Base-by-base conservation (phyloP, 106 monocot genomes). In the Apostasia ramifera region DNA sequence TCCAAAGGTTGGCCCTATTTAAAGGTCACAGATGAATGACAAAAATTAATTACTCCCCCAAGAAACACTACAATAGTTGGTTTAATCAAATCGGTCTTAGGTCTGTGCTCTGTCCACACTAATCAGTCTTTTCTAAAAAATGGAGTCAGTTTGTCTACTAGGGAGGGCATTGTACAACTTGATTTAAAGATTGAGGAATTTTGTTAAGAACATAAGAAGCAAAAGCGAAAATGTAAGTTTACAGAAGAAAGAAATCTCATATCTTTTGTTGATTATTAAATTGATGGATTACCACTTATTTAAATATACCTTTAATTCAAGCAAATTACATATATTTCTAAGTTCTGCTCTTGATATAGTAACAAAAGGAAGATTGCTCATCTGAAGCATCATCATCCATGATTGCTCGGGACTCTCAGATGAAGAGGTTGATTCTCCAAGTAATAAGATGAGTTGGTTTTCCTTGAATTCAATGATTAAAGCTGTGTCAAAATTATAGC, bases 331-430 rank as follows among this genome's bases (percentile, higher is more conserved):
- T 8, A 73, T 8, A 50, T 82, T 74, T 47, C 66, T 42, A 70
- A 60, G 37, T 40, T 45, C 40, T 44, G 40, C 64, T 70, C 48
- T 76, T 77, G 88, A 71, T 63, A 95, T 57, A 76, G 86, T 47
- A 39, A 66, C 11, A 70, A 92, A 97, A 53, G 83, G 73, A 68
- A 87, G 79, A 65, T 72, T 77, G 61, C 56, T 74, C 55, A 68
- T 73, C 69, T 83, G 80, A 51, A 97, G 15, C 92, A 97, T 83
- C 80, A 87, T 87, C 82, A 97, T 89, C 71, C 65, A 85, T 45
- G 97, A 86, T 61, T 72, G 82, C 55, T 62, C 86, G 49, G 81
- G 69, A 68, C 38, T 79, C 65, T 89, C 92, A 48, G 78, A 70
- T 54, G 59, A 66, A 15, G 79, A 64, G 11, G 2, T 71, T 77